Evolutionary conservation across 169 alveolate species (phyloP).

Genomic region (Plasmodium blacklocki): DNA sequence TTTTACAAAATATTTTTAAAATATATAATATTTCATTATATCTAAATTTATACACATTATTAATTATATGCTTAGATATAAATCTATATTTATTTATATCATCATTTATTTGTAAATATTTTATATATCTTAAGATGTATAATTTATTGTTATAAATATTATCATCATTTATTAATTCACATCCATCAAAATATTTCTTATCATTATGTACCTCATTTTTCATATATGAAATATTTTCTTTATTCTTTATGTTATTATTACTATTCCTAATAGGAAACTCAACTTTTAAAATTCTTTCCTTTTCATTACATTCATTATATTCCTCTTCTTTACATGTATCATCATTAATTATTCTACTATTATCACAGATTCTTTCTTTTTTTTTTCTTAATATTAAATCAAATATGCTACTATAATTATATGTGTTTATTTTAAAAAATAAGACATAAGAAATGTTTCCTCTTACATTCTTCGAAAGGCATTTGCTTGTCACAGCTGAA

Average conservation of each 20-base stretch:
- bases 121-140: conserved; percentile 42
- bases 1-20: conserved; percentile 43
- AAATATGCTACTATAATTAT: conserved; percentile 54
- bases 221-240: background rate
- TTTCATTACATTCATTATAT: background rate
- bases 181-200: background rate
- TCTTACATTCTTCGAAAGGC: background rate
- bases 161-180: background rate
- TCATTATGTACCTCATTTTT: background rate
- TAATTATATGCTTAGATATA: conserved; percentile 48
- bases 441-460: background rate
- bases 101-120: conserved; percentile 49
- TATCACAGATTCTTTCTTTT: background rate
- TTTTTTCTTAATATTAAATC: conserved; percentile 56
- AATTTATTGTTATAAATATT: conserved; percentile 34
- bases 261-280: background rate
- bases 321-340: background rate
- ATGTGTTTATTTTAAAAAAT: no score
- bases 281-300: background rate
- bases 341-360: background rate
- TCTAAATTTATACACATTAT: conserved; percentile 26
- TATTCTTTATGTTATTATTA: background rate
- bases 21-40: conserved; percentile 63
- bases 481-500: no score
- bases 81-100: conserved; percentile 40